Base-by-base conservation (phyloP, 306 rosid genomes). In the Castanea crenata region DNA sequence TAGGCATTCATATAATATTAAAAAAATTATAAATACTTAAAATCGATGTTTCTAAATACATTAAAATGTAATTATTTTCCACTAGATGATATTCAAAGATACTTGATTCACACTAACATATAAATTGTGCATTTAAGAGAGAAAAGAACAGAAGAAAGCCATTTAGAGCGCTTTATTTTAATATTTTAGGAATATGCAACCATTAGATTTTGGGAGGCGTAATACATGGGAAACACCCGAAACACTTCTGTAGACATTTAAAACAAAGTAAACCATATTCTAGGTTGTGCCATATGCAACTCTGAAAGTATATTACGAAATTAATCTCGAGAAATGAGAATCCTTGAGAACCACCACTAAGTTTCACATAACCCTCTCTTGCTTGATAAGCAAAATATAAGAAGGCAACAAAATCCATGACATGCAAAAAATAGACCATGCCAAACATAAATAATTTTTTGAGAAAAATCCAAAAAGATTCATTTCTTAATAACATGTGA, bases 401-500 rank as follows among this genome's bases (percentile, higher is more conserved):
- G 72, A 68, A 35, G 19, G 52, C 16, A 19, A 68, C 4, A n/a
- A 18, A 34, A 67, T 35, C 16, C 51, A 67, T 9, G 13, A n/a
- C 11, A 34, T 16, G 23, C 23, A 67, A 67, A 67, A 34, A 35
- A 4, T 18, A 67, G 52, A 35, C 12, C 10, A 67, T 67, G 44
- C 52, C 52, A 35, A 67, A 19, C 25, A 34, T 5, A 67, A 2
- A 6, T 19, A 67, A 15, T 46, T 16, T 67, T 25, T 25, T 32
- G 41, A 35, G 4, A 34, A 63, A 15, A 29, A 15, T 29, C 69
- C 25, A 35, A 35, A 38, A 68, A 19, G 52, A 35, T 8, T 19
- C 8, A 82, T 29, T 38, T 58, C 34, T 71, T 75, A 27, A 54
- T 38, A 67, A 35, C 23, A 34, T 64, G 73, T 56, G 74, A 76